phyloP scores from a whole-genome alignment of 2,329 filamentous ascomycete species.

The Chaetomiaceae sp. region DNA sequence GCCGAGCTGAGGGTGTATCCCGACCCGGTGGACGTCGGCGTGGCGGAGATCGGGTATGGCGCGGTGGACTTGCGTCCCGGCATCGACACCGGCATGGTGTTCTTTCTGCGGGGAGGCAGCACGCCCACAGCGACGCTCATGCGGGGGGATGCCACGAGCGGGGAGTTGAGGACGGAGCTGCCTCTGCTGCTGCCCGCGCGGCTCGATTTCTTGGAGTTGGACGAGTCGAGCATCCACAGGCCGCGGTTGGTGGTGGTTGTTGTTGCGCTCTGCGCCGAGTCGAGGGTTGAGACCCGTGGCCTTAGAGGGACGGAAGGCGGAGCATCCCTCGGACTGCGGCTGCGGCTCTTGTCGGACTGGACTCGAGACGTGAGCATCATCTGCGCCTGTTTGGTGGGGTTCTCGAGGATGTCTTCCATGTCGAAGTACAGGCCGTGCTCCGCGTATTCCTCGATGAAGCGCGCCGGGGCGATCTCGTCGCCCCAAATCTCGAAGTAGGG shows the following conservation, averaged over 20 bases:
- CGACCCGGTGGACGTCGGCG: neutral
- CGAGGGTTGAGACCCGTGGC: neutral
- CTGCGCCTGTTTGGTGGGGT: constrained; percentile 12
- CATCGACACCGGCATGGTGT: neutral
- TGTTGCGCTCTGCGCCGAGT: neutral
- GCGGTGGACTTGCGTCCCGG: neutral
- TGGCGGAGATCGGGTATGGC: neutral
- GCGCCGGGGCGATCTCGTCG: constrained; percentile 12
- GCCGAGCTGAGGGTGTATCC: neutral
- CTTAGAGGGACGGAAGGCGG: neutral
- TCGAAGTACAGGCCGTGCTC: constrained; percentile 11
- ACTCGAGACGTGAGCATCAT: constrained; percentile 10
- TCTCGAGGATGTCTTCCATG: constrained; percentile 14
- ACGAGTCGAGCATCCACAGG: constrained; percentile 1
- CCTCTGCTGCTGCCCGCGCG: constrained; percentile 1
- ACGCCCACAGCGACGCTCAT: neutral
- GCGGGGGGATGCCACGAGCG: neutral
- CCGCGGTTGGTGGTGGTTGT: neutral
- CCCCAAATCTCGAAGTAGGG: constrained; percentile 15
- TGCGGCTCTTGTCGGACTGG: neutral
- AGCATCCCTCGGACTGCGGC: neutral
- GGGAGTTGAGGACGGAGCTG: neutral
- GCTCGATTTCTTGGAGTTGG: neutral
- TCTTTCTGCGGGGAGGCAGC: neutral
- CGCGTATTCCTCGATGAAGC: constrained; percentile 15